phyloP scores from a whole-genome alignment of 2,329 filamentous ascomycete species.

The Emergomyces africanus region DNA sequence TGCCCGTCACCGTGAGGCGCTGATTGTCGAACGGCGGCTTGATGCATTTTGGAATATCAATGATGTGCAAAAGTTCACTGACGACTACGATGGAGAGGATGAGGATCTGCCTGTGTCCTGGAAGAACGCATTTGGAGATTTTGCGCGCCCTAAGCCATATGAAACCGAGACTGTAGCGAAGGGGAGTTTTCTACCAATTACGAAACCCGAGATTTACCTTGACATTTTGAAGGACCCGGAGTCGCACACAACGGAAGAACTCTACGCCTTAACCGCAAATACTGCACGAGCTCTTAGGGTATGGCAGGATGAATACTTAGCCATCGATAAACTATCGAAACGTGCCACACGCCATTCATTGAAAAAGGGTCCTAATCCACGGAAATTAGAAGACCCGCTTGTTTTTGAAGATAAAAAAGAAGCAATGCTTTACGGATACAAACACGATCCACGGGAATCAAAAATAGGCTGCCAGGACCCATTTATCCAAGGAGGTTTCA shows the following conservation, averaged over 20 bases:
- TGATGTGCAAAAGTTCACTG: constrained; percentile 22
- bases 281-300: constrained; percentile 39
- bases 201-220: constrained; percentile 24
- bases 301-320: constrained; percentile 48
- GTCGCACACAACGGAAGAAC: constrained; percentile 36
- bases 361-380: constrained; percentile 37
- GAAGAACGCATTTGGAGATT: constrained; percentile 21
- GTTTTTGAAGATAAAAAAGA: constrained; percentile 49
- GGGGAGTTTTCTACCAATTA: constrained; percentile 28
- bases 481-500: constrained; percentile 39
- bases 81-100: constrained; percentile 21
- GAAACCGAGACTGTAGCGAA: constrained; percentile 16
- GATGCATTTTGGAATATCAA: constrained; percentile 26
- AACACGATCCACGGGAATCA: constrained; percentile 38
- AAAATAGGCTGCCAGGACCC: constrained; percentile 43
- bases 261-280: constrained; percentile 44
- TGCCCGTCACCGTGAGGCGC: neutral
- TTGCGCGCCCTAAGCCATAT: constrained; percentile 23
- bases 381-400: constrained; percentile 37
- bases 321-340: constrained; percentile 38
- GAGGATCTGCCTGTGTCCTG: constrained; percentile 21
- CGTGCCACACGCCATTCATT: constrained; percentile 34
- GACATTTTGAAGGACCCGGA: constrained; percentile 25
- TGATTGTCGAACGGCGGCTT: constrained; percentile 20
- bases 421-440: constrained; percentile 47